Percentiles rank a stretch among this genome's conserved stretches.
These are phyloP conservation scores for Diaporthe sp. DNA, from an alignment of 2,329 filamentous ascomycete species.

Conservation along the genomic window DNA sequence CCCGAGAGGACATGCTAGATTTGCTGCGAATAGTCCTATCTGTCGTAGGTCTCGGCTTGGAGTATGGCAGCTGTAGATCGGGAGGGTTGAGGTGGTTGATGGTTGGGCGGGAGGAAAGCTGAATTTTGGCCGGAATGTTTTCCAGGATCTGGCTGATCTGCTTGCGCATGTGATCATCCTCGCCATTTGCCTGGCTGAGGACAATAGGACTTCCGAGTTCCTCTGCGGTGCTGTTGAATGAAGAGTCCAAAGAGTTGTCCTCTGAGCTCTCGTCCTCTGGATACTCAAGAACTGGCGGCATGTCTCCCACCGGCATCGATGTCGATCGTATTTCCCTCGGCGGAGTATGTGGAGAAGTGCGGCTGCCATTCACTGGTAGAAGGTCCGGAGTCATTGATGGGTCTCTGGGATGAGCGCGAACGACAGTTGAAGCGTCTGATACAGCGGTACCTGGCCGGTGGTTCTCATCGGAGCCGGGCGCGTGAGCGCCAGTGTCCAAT, in stretches of 20 bases:
- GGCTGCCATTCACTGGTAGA: slow-evolving; percentile 9
- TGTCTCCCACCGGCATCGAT: slow-evolving; percentile 60
- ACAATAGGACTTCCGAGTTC: slow-evolving; percentile 53
- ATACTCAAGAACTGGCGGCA: slow-evolving; percentile 59
- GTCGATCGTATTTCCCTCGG: slow-evolving; percentile 49
- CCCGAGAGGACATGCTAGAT: slow-evolving; percentile 62
- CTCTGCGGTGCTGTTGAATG: slow-evolving; percentile 58
- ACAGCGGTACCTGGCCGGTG: slow-evolving; percentile 19
- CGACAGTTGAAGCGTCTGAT: slow-evolving; percentile 18
- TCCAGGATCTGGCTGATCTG: slow-evolving; percentile 85
- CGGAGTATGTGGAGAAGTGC: slow-evolving; percentile 36
- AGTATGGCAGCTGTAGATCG: slow-evolving; percentile 65
- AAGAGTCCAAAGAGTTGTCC: slow-evolving; percentile 58
- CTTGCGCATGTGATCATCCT: slow-evolving; percentile 79
- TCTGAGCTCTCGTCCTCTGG: slow-evolving; percentile 58
- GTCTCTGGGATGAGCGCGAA: slow-evolving; percentile 22
- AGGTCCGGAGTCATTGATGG: slow-evolving; percentile 36
- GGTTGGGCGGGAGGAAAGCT: slow-evolving; percentile 71
- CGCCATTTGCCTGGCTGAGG: slow-evolving; percentile 53
- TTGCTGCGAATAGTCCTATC: slow-evolving; percentile 60
- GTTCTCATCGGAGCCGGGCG: slow-evolving; percentile 9
- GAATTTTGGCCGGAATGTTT: slow-evolving; percentile 84
- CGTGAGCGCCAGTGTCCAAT: slow-evolving; percentile 13
- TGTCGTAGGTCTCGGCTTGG: slow-evolving; percentile 48
- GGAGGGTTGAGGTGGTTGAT: slow-evolving; percentile 70